These are phyloP conservation scores for Favolaschia claudopus DNA, from an alignment of 768 basidiomycete genomes.

Conservation along the genomic window DNA sequence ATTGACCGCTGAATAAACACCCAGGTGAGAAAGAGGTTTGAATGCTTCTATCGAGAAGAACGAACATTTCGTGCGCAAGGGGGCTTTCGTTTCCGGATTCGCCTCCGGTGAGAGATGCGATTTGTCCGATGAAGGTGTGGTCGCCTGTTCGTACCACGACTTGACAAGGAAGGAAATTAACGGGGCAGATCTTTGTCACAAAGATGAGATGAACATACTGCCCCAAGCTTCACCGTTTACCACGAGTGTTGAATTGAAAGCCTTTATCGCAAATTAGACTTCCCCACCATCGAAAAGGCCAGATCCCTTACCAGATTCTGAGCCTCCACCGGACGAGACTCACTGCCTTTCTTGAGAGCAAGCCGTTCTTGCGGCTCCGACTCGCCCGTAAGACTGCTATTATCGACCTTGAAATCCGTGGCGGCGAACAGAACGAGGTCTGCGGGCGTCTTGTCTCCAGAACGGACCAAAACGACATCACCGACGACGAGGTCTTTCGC, in stretches of 20 bases:
- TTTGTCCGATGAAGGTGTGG: constrained; percentile 73
- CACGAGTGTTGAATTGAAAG: constrained; percentile 74
- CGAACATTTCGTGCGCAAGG: constrained; percentile 71
- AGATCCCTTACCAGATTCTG: constrained; percentile 60
- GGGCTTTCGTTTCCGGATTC: constrained; percentile 72
- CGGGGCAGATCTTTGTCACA: neutral
- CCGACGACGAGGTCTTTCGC: constrained; percentile 72
- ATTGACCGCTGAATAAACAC: constrained; percentile 51
- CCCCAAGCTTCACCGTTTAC: constrained; percentile 81
- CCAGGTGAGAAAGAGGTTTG: constrained; percentile 8
- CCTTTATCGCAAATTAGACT: constrained; percentile 41
- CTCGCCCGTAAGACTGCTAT: constrained; percentile 75
- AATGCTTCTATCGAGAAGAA: neutral
- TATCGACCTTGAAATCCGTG: constrained; percentile 73
- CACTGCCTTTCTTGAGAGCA: constrained; percentile 54
- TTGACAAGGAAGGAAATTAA: constrained; percentile 31
- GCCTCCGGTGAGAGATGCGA: constrained; percentile 69
- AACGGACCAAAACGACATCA: constrained; percentile 68
- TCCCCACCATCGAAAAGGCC: neutral
- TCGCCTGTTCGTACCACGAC: constrained; percentile 75
- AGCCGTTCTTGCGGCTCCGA: constrained; percentile 72
- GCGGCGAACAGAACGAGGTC: constrained; percentile 67
- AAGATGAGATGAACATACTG: constrained; percentile 46
- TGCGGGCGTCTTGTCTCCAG: constrained; percentile 76
- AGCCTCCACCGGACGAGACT: constrained; percentile 63